A percentile compares a stretch with the other conserved stretches of the same genome.
Conservation (phyloP, 306 rosid genomes). For the Cucumis cinereus region DNA sequence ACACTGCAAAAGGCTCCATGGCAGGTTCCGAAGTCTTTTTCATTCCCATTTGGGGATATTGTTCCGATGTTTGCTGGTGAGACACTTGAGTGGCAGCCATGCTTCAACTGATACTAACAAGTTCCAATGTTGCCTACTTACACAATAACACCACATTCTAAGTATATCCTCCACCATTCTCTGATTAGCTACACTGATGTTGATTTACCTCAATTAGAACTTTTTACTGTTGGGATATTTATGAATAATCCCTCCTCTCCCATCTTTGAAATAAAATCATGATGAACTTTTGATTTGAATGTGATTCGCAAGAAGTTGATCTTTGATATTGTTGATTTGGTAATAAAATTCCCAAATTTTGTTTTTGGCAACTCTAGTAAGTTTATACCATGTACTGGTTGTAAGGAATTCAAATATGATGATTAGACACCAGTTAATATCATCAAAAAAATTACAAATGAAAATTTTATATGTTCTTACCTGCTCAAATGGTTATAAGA, state of each 20-base stretch:
- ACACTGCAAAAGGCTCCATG: slow-evolving; percentile 53
- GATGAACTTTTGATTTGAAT: background rate
- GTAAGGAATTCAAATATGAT: too few relatives aligned
- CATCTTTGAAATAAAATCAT: background rate
- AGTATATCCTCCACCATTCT: background rate
- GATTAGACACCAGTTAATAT: too few relatives aligned
- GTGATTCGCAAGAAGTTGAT: background rate
- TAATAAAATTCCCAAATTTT: background rate
- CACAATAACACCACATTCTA: background rate
- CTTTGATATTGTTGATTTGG: background rate
- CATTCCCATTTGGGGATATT: slow-evolving; percentile 66
- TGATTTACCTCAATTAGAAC: background rate
- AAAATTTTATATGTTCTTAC: too few relatives aligned
- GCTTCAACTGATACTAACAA: slow-evolving; percentile 19
- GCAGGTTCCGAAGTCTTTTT: slow-evolving; percentile 55
- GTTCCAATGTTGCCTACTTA: background rate
- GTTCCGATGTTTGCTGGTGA: slow-evolving; percentile 76
- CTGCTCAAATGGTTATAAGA: too few relatives aligned
- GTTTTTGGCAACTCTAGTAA: background rate
- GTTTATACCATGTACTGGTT: background rate
- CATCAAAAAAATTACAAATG: too few relatives aligned
- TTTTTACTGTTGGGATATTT: background rate
- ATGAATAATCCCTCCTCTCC: background rate
- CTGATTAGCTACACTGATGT: background rate
- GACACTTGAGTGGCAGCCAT: slow-evolving; percentile 70